Percentiles rank a stretch among this genome's conserved stretches.
Evolutionary conservation across 2,329 filamentous ascomycete genomes (phyloP).

Genomic region (Pseudogymnoascus sp.): DNA sequence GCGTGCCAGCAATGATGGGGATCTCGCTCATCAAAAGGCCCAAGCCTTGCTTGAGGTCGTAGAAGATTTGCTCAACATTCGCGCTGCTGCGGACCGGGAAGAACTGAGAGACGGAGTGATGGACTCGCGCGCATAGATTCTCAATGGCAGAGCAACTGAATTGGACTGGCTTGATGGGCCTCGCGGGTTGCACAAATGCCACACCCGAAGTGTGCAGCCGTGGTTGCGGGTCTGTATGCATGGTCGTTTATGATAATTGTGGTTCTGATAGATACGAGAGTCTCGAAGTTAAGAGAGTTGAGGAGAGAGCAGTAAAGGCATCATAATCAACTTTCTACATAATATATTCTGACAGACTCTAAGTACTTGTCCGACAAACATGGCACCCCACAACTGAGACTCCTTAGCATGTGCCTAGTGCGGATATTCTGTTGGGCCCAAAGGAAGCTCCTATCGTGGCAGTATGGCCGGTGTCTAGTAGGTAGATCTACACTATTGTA

Average conservation of each 20-base stretch:
- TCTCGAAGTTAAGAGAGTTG: neutral
- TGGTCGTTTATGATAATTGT: neutral
- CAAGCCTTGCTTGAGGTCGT: constrained; percentile 1
- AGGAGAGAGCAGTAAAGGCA: neutral
- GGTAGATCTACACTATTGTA: neutral
- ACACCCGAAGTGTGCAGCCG: neutral
- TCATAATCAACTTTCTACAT: neutral
- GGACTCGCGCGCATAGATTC: constrained; percentile 4
- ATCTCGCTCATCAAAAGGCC: neutral
- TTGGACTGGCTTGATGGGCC: neutral
- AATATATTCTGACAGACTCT: neutral
- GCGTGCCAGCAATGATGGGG: neutral
- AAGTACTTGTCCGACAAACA: neutral
- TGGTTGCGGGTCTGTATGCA: neutral
- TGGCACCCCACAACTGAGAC: neutral
- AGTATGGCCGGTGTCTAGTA: neutral
- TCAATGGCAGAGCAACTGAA: neutral
- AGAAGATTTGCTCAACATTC: neutral
- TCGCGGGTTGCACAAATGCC: neutral
- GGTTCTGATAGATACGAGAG: neutral
- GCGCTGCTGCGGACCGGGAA: neutral
- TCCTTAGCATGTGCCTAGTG: neutral
- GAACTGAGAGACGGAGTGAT: neutral
- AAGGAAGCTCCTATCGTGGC: neutral
- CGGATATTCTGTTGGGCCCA: neutral